Conservation (phyloP, 352 stramenopile species). For the Phytophthora pistaciae region DNA sequence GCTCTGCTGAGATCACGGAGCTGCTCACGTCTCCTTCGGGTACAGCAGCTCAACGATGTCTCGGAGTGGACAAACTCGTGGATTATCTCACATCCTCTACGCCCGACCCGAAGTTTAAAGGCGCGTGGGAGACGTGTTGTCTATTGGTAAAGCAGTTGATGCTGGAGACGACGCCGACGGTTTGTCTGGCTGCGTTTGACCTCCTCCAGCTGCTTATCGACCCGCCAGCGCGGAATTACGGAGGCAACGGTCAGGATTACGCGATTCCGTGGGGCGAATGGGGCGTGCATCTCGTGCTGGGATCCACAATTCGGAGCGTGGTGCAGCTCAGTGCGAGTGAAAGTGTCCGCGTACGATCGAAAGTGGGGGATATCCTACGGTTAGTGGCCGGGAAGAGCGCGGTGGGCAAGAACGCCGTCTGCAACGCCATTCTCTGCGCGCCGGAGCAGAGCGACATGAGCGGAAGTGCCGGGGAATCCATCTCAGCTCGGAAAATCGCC, state of each 20-base stretch:
- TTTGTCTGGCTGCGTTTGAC: conserved; percentile 66
- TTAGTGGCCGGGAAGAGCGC: conserved; percentile 55
- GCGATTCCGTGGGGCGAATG: conserved; percentile 83
- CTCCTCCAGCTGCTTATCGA: conserved; percentile 67
- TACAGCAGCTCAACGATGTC: conserved; percentile 45
- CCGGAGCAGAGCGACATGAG: conserved; percentile 67
- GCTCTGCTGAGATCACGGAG: conserved; percentile 58
- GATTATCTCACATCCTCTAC: conserved; percentile 43
- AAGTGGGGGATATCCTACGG: conserved; percentile 60
- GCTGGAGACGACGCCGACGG: conserved; percentile 49
- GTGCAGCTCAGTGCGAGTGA: conserved; percentile 76
- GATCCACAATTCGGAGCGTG: conserved; percentile 78
- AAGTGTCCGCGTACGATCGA: conserved; percentile 65
- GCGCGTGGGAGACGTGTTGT: conserved; percentile 78
- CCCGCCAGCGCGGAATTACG: conserved; percentile 33
- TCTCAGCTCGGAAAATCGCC: conserved; percentile 54
- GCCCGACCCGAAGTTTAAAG: conserved; percentile 54
- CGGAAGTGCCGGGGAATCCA: conserved; percentile 34
- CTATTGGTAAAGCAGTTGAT: conserved; percentile 76
- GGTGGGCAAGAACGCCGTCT: conserved; percentile 68
- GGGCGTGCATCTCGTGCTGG: conserved; percentile 80
- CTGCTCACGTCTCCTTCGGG: conserved; percentile 53
- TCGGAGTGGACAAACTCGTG: conserved; percentile 70
- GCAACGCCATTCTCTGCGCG: conserved; percentile 75
- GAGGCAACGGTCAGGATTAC: conserved; percentile 38